Conservation (phyloP, 805 yeast genomes). For the Ogataea trehalophila region DNA sequence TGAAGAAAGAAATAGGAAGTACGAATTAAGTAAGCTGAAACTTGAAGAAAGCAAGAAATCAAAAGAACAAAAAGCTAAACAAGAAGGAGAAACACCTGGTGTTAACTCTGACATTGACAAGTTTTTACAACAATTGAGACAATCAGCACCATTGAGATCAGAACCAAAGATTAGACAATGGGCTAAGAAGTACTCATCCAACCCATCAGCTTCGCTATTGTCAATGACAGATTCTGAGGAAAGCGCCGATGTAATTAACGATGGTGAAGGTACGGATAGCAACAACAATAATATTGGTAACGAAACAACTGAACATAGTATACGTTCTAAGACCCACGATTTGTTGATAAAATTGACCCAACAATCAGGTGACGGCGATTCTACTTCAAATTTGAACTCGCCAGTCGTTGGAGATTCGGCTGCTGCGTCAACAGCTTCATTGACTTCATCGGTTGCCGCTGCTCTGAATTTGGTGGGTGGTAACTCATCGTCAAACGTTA, state of each 20-base stretch:
- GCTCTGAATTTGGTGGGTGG: conserved; percentile 3
- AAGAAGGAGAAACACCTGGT: conserved; percentile 32
- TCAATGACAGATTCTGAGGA: too few species aligned
- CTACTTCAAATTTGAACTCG: too few species aligned
- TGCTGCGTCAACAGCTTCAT: conserved; percentile 8
- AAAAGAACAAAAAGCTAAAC: conserved; percentile 32
- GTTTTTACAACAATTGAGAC: conserved; percentile 77
- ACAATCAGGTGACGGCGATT: conserved; percentile 9
- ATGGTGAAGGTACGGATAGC: not conserved
- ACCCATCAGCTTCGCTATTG: not conserved
- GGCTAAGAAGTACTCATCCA: conserved; percentile 50
- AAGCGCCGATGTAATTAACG: not conserved
- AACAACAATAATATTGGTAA: conserved; percentile 10
- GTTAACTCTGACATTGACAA: conserved; percentile 66
- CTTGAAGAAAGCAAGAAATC: conserved; percentile 39
- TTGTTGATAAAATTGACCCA: conserved; percentile 22
- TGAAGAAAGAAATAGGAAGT: conserved; percentile 76
- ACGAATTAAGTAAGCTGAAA: conserved; percentile 70
- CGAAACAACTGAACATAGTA: conserved; percentile 17
- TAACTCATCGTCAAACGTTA: not conserved
- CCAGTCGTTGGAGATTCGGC: not conserved
- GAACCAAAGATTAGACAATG: conserved; percentile 78
- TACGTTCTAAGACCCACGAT: conserved; percentile 25
- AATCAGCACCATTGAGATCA: conserved; percentile 74
- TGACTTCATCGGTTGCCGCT: conserved; percentile 8